Evolutionary conservation across 169 alveolate species (phyloP).

Genomic region (Babesia bovis): DNA sequence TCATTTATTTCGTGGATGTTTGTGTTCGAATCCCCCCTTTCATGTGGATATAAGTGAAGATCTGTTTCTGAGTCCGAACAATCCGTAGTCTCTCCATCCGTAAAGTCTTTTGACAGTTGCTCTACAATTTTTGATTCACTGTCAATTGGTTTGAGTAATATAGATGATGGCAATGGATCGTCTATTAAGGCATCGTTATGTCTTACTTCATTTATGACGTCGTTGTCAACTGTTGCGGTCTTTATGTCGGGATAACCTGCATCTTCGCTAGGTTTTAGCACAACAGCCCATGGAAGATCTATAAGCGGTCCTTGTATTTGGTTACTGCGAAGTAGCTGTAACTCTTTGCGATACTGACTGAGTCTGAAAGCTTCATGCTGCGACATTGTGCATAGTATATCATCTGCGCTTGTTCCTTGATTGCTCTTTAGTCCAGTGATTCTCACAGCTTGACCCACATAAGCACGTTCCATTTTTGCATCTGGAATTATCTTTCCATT

Average conservation of each 20-base stretch:
- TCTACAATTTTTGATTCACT: slow-evolving; percentile 40
- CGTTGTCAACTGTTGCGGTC: not conserved
- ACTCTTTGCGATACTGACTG: slow-evolving; percentile 73
- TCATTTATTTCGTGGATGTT: not conserved
- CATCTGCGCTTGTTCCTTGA: slow-evolving; percentile 75
- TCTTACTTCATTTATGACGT: not conserved
- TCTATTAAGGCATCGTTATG: not conserved
- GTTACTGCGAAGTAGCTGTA: slow-evolving; percentile 63
- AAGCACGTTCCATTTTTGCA: slow-evolving; percentile 62
- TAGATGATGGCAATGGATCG: not conserved
- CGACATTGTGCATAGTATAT: slow-evolving; percentile 70
- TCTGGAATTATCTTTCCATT: slow-evolving; percentile 3
- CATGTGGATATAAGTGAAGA: too few relatives aligned
- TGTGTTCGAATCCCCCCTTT: not conserved
- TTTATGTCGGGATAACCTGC: not conserved
- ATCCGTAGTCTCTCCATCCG: not conserved
- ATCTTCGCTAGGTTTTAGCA: slow-evolving; percentile 23
- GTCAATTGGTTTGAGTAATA: slow-evolving; percentile 31
- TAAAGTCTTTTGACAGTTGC: not conserved
- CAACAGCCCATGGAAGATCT: slow-evolving; percentile 70
- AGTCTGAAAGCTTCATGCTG: slow-evolving; percentile 78
- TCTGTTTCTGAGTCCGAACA: not conserved
- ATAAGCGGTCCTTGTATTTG: slow-evolving; percentile 75
- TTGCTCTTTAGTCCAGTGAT: slow-evolving; percentile 69
- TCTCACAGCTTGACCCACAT: slow-evolving; percentile 72